Evolutionary conservation across 2,329 filamentous ascomycete species (phyloP).

Genomic region (Colletotrichum kahawae): DNA sequence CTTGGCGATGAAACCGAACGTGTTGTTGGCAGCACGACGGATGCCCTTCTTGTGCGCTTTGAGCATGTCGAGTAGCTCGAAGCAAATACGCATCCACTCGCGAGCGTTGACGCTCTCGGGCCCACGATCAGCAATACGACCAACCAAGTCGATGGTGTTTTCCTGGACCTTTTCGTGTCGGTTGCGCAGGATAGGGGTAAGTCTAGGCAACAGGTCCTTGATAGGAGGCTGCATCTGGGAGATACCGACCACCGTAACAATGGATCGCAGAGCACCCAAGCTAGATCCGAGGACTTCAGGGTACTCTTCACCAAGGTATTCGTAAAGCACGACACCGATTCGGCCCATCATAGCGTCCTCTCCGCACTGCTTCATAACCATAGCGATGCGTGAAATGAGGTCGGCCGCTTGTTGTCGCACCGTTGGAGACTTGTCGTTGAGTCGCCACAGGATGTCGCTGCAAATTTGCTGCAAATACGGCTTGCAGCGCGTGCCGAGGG

Average conservation of each 20-base stretch:
- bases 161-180: conserved; percentile 99
- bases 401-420: conserved; percentile 97
- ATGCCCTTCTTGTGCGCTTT: conserved; percentile 99
- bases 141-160: conserved; percentile 97
- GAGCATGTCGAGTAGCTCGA: conserved; percentile 98
- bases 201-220: conserved; percentile 89
- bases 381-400: conserved; percentile 93
- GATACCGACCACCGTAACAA: conserved; percentile 97
- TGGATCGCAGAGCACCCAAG: conserved; percentile 89
- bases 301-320: conserved; percentile 98
- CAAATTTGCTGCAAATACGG: conserved; percentile 97
- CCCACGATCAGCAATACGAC: conserved; percentile 95
- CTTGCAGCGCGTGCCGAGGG: conserved; percentile 91
- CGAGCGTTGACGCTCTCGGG: conserved; percentile 95
- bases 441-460: conserved; percentile 91
- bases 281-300: conserved; percentile 97
- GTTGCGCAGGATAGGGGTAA: conserved; percentile 98
- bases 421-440: conserved; percentile 98
- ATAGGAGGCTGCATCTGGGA: conserved; percentile 98
- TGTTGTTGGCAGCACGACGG: conserved; percentile 97
- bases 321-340: conserved; percentile 91
- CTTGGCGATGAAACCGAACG: conserved; percentile 99
- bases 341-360: conserved; percentile 97
- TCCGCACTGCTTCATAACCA: conserved; percentile 98
- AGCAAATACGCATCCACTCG: conserved; percentile 99